Percentiles rank a stretch among this genome's conserved stretches.
These are phyloP conservation scores for Phytophthora parvispora DNA, from an alignment of 352 stramenopile genomes.

Conservation along the genomic window DNA sequence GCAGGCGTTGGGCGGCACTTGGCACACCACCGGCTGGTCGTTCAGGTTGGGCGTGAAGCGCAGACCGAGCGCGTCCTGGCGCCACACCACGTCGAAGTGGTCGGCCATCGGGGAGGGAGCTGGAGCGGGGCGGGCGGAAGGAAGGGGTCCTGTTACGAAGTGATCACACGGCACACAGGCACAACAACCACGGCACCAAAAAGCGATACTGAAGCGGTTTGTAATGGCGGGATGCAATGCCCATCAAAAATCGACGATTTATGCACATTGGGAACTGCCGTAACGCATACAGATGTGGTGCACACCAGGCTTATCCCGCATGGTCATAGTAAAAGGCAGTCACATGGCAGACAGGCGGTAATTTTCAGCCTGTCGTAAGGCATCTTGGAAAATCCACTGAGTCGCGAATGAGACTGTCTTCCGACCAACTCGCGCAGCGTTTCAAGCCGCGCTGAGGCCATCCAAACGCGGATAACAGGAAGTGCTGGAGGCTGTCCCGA, in stretches of 20 bases:
- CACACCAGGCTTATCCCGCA: slow-evolving; percentile 17
- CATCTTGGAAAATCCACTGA: slow-evolving; percentile 33
- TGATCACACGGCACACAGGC: slow-evolving; percentile 8
- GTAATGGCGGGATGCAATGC: slow-evolving; percentile 27
- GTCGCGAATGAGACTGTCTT: slow-evolving; percentile 20
- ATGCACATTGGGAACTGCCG: neutral
- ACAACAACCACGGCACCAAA: too few relatives aligned
- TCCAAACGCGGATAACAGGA: slow-evolving; percentile 7
- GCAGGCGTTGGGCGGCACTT: slow-evolving; percentile 60
- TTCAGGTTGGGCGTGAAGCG: slow-evolving; percentile 82
- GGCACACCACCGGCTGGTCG: slow-evolving; percentile 76
- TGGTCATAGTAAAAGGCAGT: neutral
- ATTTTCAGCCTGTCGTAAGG: neutral
- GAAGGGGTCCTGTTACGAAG: slow-evolving; percentile 25
- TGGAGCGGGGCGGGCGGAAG: neutral
- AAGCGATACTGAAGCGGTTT: slow-evolving; percentile 23
- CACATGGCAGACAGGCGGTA: slow-evolving; percentile 16
- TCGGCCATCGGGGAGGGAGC: slow-evolving; percentile 1
- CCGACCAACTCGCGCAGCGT: slow-evolving; percentile 9
- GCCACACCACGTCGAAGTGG: slow-evolving; percentile 74
- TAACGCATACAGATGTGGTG: slow-evolving; percentile 5
- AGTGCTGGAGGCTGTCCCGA: slow-evolving; percentile 15
- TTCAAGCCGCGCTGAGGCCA: slow-evolving; percentile 10
- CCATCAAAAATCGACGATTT: slow-evolving; percentile 14
- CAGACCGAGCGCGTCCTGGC: slow-evolving; percentile 59